Evolutionary conservation across 345 rosid genomes (phyloP).

Genomic region (Boechera stricta): DNA sequence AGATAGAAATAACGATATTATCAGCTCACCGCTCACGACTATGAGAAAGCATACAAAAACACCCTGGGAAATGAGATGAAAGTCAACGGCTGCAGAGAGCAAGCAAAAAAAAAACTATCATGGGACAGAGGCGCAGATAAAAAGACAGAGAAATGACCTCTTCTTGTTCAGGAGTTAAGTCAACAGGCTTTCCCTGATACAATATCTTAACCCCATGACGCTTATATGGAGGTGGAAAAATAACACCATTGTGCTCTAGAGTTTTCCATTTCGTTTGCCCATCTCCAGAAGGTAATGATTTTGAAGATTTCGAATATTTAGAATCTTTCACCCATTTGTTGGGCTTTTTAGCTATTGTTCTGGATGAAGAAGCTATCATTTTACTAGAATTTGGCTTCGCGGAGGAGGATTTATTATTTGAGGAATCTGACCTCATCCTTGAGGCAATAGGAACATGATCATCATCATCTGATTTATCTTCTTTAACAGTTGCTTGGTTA

Average conservation of each 20-base stretch:
- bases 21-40: conserved; percentile 39
- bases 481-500: conserved; percentile 43
- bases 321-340: conserved; percentile 63
- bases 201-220: conserved; percentile 89
- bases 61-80: conserved; percentile 11
- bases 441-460: conserved; percentile 81
- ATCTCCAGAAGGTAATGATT: conserved; percentile 79
- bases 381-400: conserved; percentile 56
- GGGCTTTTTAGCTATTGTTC: conserved; percentile 49
- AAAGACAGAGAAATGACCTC: conserved; percentile 58
- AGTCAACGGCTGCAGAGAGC: conserved; percentile 10
- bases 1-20: conserved; percentile 10
- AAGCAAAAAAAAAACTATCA: conserved; percentile 4
- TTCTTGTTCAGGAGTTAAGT: conserved; percentile 86
- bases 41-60: conserved; percentile 22
- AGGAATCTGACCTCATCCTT: conserved; percentile 59
- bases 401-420: conserved; percentile 54
- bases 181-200: conserved; percentile 76
- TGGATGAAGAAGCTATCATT: conserved; percentile 53
- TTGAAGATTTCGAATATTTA: conserved; percentile 74
- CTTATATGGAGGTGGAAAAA: conserved; percentile 89
- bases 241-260: conserved; percentile 94
- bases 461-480: conserved; percentile 61
- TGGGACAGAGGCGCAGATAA: conserved; percentile 12
- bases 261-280: conserved; percentile 99